Percentiles rank a stretch among this genome's conserved stretches.
Conservation (phyloP, 2,329 filamentous ascomycete genomes). For the Monilinia aucupariae region DNA sequence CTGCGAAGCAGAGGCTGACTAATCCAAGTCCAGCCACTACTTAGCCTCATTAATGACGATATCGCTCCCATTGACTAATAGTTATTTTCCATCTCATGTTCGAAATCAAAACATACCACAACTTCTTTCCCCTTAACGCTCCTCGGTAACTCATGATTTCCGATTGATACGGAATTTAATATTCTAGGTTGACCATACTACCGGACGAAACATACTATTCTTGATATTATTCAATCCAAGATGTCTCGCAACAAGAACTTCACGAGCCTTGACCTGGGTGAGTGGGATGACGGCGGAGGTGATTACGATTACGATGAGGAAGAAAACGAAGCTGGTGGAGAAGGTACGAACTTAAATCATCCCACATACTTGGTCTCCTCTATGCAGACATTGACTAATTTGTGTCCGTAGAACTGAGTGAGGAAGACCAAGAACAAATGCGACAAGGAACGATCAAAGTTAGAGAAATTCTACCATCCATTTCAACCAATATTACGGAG, state of each 20-base stretch:
- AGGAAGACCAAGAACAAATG: constrained; percentile 49
- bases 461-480: constrained; percentile 56
- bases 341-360: constrained; percentile 19
- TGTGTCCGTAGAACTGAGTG: constrained; percentile 30
- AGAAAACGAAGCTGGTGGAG: constrained; percentile 13
- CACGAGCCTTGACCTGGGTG: constrained; percentile 41
- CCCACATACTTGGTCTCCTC: not conserved
- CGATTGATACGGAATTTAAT: not conserved
- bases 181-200: not conserved
- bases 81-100: not conserved
- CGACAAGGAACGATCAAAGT: constrained; percentile 62
- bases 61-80: too few species aligned
- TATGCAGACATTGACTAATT: not conserved
- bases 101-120: not conserved
- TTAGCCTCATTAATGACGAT: too few species aligned
- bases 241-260: constrained; percentile 40
- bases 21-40: too few species aligned
- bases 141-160: not conserved
- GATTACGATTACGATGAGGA: constrained; percentile 37
- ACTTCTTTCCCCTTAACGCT: not conserved
- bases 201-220: not conserved
- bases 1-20: too few species aligned
- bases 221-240: constrained; percentile 14
- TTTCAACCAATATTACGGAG: constrained; percentile 49
- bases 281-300: constrained; percentile 47